Percentiles rank a stretch among this genome's conserved stretches.
phyloP scores from a whole-genome alignment of 768 basidiomycete genomes.

The Podaxis carcinomalis region DNA sequence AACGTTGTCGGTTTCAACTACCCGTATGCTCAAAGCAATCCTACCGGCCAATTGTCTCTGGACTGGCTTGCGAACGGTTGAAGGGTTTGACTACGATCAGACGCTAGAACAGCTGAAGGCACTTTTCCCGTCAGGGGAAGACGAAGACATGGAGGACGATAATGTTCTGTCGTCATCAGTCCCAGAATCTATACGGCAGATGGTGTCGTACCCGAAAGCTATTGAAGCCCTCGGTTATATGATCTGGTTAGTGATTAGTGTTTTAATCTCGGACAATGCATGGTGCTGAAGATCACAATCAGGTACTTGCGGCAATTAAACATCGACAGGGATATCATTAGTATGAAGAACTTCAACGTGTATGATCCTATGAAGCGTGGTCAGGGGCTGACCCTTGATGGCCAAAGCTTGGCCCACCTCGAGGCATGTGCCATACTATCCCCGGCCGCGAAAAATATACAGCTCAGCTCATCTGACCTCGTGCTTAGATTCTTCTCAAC shows the following conservation, averaged over 20 bases:
- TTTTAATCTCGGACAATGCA: slow-evolving; percentile 14
- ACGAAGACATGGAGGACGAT: slow-evolving; percentile 33
- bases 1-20: slow-evolving; percentile 79
- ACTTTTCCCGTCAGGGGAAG: slow-evolving; percentile 56
- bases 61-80: slow-evolving; percentile 79
- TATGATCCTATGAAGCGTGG: slow-evolving; percentile 94
- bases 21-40: slow-evolving; percentile 74
- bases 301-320: slow-evolving; percentile 89
- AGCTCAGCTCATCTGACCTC: not conserved
- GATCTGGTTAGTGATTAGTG: slow-evolving; percentile 62
- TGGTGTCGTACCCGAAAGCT: slow-evolving; percentile 61
- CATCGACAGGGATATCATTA: slow-evolving; percentile 92
- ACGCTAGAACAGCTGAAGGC: slow-evolving; percentile 64
- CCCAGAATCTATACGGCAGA: slow-evolving; percentile 71
- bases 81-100: slow-evolving; percentile 75
- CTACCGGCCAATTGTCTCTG: slow-evolving; percentile 82
- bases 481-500: slow-evolving; percentile 71
- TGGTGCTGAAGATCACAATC: slow-evolving; percentile 21
- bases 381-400: slow-evolving; percentile 83
- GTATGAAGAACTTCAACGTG: slow-evolving; percentile 96
- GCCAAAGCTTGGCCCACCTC: slow-evolving; percentile 91
- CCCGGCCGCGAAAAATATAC: not conserved
- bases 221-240: slow-evolving; percentile 88
- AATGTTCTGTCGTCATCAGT: slow-evolving; percentile 36
- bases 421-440: slow-evolving; percentile 50